Base-by-base conservation (phyloP, 1,139 yeast species). In the Saccharomyces hybrid region DNA sequence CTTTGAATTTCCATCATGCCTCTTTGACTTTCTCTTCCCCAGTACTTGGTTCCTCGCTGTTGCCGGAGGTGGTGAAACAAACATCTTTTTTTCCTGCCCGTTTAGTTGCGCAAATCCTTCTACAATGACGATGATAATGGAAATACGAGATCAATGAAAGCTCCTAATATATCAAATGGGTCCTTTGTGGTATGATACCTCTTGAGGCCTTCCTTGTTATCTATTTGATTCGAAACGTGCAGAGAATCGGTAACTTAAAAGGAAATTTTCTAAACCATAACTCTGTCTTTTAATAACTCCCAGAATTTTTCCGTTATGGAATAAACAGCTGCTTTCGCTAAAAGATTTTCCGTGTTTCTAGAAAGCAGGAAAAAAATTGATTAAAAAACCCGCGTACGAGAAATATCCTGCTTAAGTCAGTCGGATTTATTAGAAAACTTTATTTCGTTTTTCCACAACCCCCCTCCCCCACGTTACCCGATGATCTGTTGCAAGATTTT, bases 11-110 rank as follows among this genome's bases (percentile, higher is more conserved):
- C 48, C 23, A 56, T 51, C 44, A 53, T 52, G 41, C 32, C 47
- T 54, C 46, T 56, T 61, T 5, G 61, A 48, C 16, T 54, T 59
- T 47, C 59, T 60, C 51, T 60, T 62, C 25, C 64, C 65, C 47
- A 63, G 50, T 20, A 20, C 23, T 47, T 61, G 66, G 28, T 59
- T 57, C 5, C 61, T 60, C 27, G 63, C 51, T 23, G 63, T 59
- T 9, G 69, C 66, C 11, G 69, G 69, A 28, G 70, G 69, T 23
- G 69, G 70, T 27, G 69, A 65, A 48, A 67, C 70, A 56, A 67
- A 67, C 70, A 67, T 67, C 46, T 34, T 25, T 41, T 14, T 38
- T 38, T 34, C 23, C 42, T 38, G 23, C 11, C 42, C 11, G 42
- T 16, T 38, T 20, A 20, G 8, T 38, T 8, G 23, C 7, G 42